Base-by-base conservation (phyloP, 2,329 filamentous ascomycete genomes). In the Graphilbum sp. region DNA sequence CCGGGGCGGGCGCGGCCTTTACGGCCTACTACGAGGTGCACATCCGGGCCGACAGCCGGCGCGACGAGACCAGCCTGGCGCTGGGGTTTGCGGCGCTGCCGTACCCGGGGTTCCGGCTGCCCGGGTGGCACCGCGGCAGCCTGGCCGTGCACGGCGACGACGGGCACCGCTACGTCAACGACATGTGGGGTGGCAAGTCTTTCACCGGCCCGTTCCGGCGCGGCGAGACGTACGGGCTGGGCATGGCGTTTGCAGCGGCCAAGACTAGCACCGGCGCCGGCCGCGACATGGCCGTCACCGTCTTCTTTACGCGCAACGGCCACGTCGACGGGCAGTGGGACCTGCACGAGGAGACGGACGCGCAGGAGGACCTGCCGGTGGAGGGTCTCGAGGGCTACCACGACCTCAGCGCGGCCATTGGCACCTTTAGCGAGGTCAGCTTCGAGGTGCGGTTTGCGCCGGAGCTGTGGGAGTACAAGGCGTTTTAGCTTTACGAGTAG, bases 111-210 rank as follows among this genome's bases (percentile, higher is more conserved):
- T 88, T 84, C 61, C 69, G 83, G 8, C 67, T 87, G 42, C 83
- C 83, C 0, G 83, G 83, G 2, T 88, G 82, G 83, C 79, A 90
- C 52, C 69, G 82, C 25, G 82, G 71, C 16, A 79, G 73, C 45
- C 50, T 87, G 13, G 83, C 66, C 2, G 72, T 88, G n/a, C 83
- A 88, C 52, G 75, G 78, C 34, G 83, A 88, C 53, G 83, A 88
- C 54, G 83, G 83, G 0, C 68, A 78, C 48, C 69, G 70, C 53
- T 90, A 79, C 53, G 66, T 85, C 49, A 84, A 86, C 51, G 79
- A 88, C 53, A 65, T 66, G 8, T 79, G 69, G 63, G 82, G 83
- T 18, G 83, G 83, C 16, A 70, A 71, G 44, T 63, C 73, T 40
- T 87, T 87, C 45, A 75, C 75, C 0, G 48, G 53, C 19, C 63